Conservation (phyloP, 768 basidiomycete genomes). For the Tricholoma sp. region DNA sequence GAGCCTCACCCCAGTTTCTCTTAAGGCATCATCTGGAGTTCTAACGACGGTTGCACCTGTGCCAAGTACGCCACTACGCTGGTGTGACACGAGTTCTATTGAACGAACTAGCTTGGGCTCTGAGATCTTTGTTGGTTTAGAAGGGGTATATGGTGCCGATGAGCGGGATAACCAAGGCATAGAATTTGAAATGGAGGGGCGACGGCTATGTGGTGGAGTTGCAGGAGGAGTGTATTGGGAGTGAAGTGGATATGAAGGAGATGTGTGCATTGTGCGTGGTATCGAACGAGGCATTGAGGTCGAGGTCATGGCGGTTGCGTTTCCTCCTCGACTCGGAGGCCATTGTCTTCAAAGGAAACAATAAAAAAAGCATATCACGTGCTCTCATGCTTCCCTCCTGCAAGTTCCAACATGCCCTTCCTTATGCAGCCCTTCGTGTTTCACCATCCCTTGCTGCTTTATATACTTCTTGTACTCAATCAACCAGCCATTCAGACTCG, state of each 20-base stretch:
- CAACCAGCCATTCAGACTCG: constrained; percentile 19
- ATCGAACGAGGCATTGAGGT: constrained; percentile 28
- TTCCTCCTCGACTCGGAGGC: not conserved
- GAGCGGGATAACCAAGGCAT: constrained; percentile 51
- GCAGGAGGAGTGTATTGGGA: constrained; percentile 22
- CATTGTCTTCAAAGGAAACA: constrained; percentile 20
- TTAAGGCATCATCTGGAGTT: constrained; percentile 76
- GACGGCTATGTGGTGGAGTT: constrained; percentile 20
- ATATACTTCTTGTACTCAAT: constrained; percentile 41
- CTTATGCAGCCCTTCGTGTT: constrained; percentile 42
- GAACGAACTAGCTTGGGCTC: constrained; percentile 41
- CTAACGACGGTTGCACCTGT: constrained; percentile 70
- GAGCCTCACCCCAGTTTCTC: constrained; percentile 41
- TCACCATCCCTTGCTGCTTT: constrained; percentile 61
- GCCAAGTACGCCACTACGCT: constrained; percentile 53
- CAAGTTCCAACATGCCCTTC: constrained; percentile 44
- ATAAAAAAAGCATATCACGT: constrained; percentile 8
- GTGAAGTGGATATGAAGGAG: constrained; percentile 21
- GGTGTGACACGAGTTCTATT: constrained; percentile 31
- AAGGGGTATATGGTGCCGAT: constrained; percentile 26
- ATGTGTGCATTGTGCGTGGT: constrained; percentile 22
- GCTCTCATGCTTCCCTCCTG: constrained; percentile 24
- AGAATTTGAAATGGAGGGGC: constrained; percentile 38
- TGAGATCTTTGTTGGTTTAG: constrained; percentile 34
- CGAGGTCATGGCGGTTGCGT: constrained; percentile 13